Evolutionary conservation across 345 rosid genomes (phyloP), one percentile per base, ranked within the genome.

Genomic region (Heritiera fomes): DNA sequence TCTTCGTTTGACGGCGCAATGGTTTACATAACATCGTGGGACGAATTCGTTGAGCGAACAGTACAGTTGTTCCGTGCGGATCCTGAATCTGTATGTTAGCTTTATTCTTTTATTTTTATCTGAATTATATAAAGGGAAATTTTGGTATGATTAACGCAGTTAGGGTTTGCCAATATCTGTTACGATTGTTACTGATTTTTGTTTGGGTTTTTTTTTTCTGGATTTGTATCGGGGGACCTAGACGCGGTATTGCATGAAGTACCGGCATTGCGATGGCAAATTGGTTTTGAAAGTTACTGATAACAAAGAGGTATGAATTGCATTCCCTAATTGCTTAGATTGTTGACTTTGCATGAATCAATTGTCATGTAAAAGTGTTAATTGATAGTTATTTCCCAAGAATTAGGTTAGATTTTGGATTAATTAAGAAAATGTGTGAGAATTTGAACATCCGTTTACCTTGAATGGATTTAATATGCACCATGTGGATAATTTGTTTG

Each of bases 281-380:
- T 86, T 96, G 94, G 95, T 96, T 86, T 94, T 96, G 82, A 96
- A 94, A 88, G 99, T 96, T 85, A 94, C 99, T 71, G 98, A 96
- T 81, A 91, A 96, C 90, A 93, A 87, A 83, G 97, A 96, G 97
- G 98, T 90, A 86, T 47, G 52, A 45, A 20, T 62, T 69, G 11
- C 40, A 8, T 69, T 59, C 32, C 60, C 28, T 56, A 38, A 34
- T 68, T 40, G 28, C 38, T 40, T 41, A 9, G 0, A 59, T 72
- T 32, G 23, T 15, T 83, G 2, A 75, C 41, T 40, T 45, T 68
- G 30, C 62, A 55, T 66, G 58, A n/a, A 32, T 28, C 14, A 3
- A 74, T 71, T 12, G 38, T 69, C 7, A 11, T 23, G 17, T 63
- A 23, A 28, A 53, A 47, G 47, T 60, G 41, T 9, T 30, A 63